Percentiles rank a stretch among this genome's conserved stretches.
Evolutionary conservation across 2,329 filamentous ascomycete genomes (phyloP).

Genomic region (Coleophoma eucalyptorum): DNA sequence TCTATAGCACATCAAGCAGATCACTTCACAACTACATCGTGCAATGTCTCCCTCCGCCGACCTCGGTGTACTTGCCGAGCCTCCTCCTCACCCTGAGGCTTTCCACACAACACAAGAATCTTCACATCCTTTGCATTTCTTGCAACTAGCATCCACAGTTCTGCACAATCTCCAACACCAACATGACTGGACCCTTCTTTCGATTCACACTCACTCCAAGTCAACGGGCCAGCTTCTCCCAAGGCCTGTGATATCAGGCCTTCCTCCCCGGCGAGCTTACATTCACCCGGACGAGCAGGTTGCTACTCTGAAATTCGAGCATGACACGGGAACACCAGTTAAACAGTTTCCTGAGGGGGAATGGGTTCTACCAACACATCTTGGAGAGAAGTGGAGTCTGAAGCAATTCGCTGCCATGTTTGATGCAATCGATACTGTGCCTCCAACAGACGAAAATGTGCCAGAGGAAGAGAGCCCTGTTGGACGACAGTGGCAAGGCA

Average conservation of each 20-base stretch:
- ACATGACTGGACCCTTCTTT: constrained; percentile 68
- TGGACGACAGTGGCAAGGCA: constrained; percentile 38
- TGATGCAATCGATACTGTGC: constrained; percentile 50
- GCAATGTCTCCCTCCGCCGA: constrained; percentile 15
- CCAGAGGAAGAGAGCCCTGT: constrained; percentile 18
- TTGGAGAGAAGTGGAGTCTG: constrained; percentile 71
- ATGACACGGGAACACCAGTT: constrained; percentile 40
- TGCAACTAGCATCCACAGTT: constrained; percentile 55
- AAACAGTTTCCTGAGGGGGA: constrained; percentile 56
- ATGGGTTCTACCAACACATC: constrained; percentile 73
- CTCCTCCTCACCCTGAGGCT: constrained; percentile 20
- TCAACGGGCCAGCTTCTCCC: constrained; percentile 37
- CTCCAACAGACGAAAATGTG: constrained; percentile 28
- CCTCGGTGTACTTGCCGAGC: constrained; percentile 10
- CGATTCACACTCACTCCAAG: constrained; percentile 45
- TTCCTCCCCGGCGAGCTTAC: constrained; percentile 71
- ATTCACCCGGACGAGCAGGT: constrained; percentile 81
- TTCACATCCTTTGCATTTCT: constrained; percentile 27
- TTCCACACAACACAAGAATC: constrained; percentile 16
- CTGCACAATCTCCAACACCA: constrained; percentile 70
- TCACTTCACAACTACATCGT: no score
- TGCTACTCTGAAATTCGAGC: constrained; percentile 60
- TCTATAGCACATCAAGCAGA: no score
- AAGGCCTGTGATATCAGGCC: constrained; percentile 65
- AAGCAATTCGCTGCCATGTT: constrained; percentile 65